Percentiles rank a stretch among this genome's conserved stretches.
phyloP scores from a whole-genome alignment of 116 monocot genomes.

The Iris pallida region DNA sequence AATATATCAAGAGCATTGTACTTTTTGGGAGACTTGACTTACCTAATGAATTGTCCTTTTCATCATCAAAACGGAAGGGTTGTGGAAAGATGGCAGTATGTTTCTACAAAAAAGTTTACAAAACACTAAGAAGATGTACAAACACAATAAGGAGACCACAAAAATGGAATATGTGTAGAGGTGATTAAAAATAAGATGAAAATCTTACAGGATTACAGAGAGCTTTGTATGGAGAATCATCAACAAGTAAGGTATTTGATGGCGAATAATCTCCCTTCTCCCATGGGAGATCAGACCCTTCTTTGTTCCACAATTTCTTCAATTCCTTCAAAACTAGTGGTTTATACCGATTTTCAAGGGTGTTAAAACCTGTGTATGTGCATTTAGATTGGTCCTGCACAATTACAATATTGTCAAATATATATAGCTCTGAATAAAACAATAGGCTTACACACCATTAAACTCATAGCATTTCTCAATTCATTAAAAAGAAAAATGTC shows the following conservation, averaged over 20 bases:
- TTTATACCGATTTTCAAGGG: slow-evolving; percentile 56
- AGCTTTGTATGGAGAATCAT: slow-evolving; percentile 96
- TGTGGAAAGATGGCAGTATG: slow-evolving; percentile 74
- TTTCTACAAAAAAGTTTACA: slow-evolving; percentile 26
- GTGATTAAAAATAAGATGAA: neutral
- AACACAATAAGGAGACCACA: neutral
- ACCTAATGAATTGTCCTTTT: slow-evolving; percentile 66
- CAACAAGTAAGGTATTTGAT: slow-evolving; percentile 80
- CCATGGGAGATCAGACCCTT: slow-evolving; percentile 65
- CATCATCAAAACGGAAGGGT: slow-evolving; percentile 38
- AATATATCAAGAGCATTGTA: neutral
- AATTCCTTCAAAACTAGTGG: slow-evolving; percentile 86
- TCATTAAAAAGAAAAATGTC: no score
- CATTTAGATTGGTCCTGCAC: slow-evolving; percentile 75
- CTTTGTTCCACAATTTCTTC: slow-evolving; percentile 75
- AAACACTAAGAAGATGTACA: neutral
- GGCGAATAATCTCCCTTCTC: slow-evolving; percentile 49
- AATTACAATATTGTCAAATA: neutral
- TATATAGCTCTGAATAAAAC: no score
- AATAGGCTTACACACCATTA: no score
- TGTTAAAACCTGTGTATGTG: slow-evolving; percentile 56
- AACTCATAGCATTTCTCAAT: no score
- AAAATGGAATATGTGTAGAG: no score
- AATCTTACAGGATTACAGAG: slow-evolving; percentile 72
- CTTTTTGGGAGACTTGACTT: slow-evolving; percentile 4